Percentiles rank a stretch among this genome's conserved stretches.
These are phyloP conservation scores for Skeletonema potamos DNA, from an alignment of 108 stramenopile species.

Conservation along the genomic window DNA sequence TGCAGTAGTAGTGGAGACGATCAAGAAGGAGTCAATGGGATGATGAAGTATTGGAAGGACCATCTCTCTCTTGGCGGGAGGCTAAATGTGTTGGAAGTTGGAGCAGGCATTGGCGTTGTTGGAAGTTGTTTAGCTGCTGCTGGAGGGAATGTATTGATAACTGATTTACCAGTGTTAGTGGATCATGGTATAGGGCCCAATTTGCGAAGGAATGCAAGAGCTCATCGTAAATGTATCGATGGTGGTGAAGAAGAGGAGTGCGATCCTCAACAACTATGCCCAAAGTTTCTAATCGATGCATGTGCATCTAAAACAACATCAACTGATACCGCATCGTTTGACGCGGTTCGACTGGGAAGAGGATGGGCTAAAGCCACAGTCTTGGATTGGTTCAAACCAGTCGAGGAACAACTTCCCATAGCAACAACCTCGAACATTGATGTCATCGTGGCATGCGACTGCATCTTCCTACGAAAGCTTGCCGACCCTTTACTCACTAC, in stretches of 20 bases:
- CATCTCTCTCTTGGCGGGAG: neutral
- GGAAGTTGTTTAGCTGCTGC: constrained; percentile 37
- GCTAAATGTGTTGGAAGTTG: constrained; percentile 26
- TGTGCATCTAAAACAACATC: neutral
- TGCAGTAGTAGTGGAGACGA: neutral
- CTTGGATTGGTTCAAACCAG: constrained; percentile 34
- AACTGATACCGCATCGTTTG: neutral
- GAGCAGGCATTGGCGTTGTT: constrained; percentile 34
- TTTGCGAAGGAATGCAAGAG: constrained; percentile 16
- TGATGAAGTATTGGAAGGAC: neutral
- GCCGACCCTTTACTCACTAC: constrained; percentile 33
- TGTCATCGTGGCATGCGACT: constrained; percentile 41
- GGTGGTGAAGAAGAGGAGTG: neutral
- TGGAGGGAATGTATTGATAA: constrained; percentile 36
- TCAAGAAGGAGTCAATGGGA: neutral
- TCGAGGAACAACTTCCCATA: constrained; percentile 8
- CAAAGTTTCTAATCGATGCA: neutral
- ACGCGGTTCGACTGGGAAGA: constrained; percentile 2
- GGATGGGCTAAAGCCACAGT: constrained; percentile 21
- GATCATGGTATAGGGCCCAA: constrained; percentile 28
- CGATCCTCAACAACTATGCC: neutral
- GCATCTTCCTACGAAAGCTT: constrained; percentile 33
- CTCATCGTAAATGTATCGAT: neutral
- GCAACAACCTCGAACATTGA: constrained; percentile 7
- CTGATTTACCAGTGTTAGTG: constrained; percentile 34